Evolutionary conservation across 805 yeast genomes (phyloP), one percentile per base, ranked within the genome.

Genomic region (Ogataea paraovalis): DNA sequence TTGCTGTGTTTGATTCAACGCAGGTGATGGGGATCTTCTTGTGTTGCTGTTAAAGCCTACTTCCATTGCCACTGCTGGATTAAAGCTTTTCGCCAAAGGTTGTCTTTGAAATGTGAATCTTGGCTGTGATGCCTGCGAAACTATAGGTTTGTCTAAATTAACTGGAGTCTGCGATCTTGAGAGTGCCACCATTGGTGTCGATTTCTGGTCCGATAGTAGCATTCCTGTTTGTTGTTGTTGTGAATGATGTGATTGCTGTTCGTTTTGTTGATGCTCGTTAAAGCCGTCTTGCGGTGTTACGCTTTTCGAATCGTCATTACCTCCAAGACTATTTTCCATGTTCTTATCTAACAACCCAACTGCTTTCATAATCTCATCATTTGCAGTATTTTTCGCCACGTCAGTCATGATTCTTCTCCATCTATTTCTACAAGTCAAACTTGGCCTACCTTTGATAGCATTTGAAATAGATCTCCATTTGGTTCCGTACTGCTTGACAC

Each of bases 341-440:
- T 50, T 44, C 23, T 48, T 43, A 32, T 51, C 49, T 42, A 49
- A 40, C 8, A 51, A 73, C 42, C 82, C 81, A 19, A 85, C 85
- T 44, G 85, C 88, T 46, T 67, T 65, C 56, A 74, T 74, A 40
- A 86, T 78, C 22, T 69, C 71, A 6, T 73, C 72, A 38, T 72
- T 64, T 0, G 91, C 89, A 54, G 77, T 75, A 28, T 83, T 83
- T 61, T 87, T 67, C 4, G 82, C 87, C 36, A 85, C 88, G 54
- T 80, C 82, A 1, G 91, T 85, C 48, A 85, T 84, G 30, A 88
- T 78, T 59, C 87, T 89, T 56, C 97, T 76, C 97, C 97, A 91
- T 52, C 97, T 74, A 66, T 91, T 91, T 52, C 98, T 73, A 64
- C 97, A 90, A 0, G 96, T 88, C 48, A 91, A 74, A 52, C 94